Conservation (phyloP, 225 moss, liverwort and hornwort species). For the Asterella californica region DNA sequence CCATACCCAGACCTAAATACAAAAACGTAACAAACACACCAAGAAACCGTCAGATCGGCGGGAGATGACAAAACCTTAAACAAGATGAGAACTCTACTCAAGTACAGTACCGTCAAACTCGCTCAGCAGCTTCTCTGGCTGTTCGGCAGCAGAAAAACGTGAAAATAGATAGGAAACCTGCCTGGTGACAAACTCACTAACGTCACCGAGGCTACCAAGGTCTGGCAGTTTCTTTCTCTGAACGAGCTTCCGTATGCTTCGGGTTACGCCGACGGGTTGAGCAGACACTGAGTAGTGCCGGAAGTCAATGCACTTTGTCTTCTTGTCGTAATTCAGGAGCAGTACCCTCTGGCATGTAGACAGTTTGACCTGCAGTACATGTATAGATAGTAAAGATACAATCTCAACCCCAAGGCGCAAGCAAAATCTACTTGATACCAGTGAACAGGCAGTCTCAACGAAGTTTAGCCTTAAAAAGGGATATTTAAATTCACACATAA, state of each 20-base stretch:
- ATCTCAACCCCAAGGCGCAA: background rate
- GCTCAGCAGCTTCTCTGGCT: background rate
- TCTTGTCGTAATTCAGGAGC: constrained; percentile 88
- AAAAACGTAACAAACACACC: background rate
- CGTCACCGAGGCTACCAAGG: constrained; percentile 77
- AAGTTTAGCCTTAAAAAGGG: background rate
- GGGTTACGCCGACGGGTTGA: constrained; percentile 87
- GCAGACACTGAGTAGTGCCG: constrained; percentile 94
- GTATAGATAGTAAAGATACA: background rate
- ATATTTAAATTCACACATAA: background rate
- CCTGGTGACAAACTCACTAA: constrained; percentile 93
- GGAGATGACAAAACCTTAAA: background rate
- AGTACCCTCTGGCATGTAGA: constrained; percentile 77
- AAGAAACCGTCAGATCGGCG: background rate
- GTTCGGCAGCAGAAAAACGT: background rate
- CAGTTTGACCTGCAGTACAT: constrained; percentile 64
- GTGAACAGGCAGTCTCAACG: background rate
- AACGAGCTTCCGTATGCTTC: constrained; percentile 86
- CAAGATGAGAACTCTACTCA: background rate
- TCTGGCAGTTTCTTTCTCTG: constrained; percentile 86
- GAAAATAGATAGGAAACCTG: constrained; percentile 17
- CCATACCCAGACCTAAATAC: constrained; percentile 71
- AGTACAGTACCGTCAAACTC: background rate
- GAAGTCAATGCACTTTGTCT: constrained; percentile 85
- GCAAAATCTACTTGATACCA: background rate